Percentiles rank a stretch among this genome's conserved stretches.
phyloP scores from a whole-genome alignment of 441 rosid genomes.

The Macaranga tanarius region DNA sequence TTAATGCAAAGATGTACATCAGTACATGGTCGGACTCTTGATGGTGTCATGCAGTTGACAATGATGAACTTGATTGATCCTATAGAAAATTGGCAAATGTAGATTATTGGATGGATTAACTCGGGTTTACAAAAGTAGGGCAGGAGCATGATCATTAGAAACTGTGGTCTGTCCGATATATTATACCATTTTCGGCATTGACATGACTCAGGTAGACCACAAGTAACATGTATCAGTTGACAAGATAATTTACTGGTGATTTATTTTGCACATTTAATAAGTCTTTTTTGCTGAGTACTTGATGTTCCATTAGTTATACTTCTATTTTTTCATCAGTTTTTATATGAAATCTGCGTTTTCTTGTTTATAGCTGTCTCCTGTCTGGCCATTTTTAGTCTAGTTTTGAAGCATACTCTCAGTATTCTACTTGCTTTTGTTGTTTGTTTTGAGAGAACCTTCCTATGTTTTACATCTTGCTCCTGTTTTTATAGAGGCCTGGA shows the following conservation, averaged over 20 bases:
- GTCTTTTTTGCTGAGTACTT: background rate
- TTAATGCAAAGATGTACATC: background rate
- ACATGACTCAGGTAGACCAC: background rate
- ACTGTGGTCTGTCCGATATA: background rate
- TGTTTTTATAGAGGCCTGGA: constrained; percentile 59
- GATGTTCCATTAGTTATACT: constrained; percentile 3
- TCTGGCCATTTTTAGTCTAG: background rate
- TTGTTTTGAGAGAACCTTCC: constrained; percentile 5
- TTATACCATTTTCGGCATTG: background rate
- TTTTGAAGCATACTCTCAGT: background rate
- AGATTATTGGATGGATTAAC: background rate
- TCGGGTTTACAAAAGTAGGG: too few relatives aligned
- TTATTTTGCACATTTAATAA: background rate
- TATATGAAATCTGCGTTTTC: background rate
- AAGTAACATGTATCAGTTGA: background rate
- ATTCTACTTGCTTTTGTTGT: background rate
- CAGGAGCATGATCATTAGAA: too few relatives aligned
- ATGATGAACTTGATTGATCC: constrained; percentile 8
- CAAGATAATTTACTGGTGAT: background rate
- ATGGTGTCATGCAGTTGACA: too few relatives aligned
- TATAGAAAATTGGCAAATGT: background rate
- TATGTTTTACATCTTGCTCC: constrained; percentile 15
- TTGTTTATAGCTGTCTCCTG: background rate
- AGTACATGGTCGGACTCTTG: background rate
- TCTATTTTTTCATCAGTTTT: background rate